Conservation (phyloP, 805 yeast genomes). For the Cyberlindnera saturnus region DNA sequence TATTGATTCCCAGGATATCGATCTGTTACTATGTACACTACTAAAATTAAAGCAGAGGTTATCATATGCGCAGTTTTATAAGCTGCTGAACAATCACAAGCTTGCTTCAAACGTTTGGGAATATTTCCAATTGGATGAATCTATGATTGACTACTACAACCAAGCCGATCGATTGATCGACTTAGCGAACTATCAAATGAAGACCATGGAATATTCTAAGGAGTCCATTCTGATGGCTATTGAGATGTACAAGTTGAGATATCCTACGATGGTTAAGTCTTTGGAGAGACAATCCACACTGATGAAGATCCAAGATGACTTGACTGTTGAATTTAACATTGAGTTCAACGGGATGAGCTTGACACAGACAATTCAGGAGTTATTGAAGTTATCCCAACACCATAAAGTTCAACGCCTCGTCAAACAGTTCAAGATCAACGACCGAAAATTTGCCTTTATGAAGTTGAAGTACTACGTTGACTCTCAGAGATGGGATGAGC, state of each 20-base stretch:
- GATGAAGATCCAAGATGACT: constrained; percentile 36
- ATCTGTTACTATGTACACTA: constrained; percentile 53
- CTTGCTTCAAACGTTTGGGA: constrained; percentile 31
- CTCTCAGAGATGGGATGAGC: constrained; percentile 44
- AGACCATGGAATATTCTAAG: constrained; percentile 10
- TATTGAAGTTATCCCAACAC: constrained; percentile 44
- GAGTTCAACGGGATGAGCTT: constrained; percentile 38
- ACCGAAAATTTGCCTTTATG: constrained; percentile 49
- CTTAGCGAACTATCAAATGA: constrained; percentile 36
- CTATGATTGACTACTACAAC: constrained; percentile 49
- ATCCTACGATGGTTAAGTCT: constrained; percentile 31
- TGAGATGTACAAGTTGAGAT: constrained; percentile 24
- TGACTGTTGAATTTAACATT: constrained; percentile 35
- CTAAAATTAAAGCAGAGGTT: constrained; percentile 45
- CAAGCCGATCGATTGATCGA: constrained; percentile 57
- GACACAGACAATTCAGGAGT: constrained; percentile 39
- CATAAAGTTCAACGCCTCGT: constrained; percentile 41
- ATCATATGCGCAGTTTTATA: constrained; percentile 63
- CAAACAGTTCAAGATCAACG: constrained; percentile 50
- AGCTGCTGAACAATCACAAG: constrained; percentile 45
- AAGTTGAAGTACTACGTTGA: constrained; percentile 43
- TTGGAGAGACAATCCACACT: constrained; percentile 41
- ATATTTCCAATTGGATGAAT: constrained; percentile 29
- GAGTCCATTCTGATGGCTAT: constrained; percentile 18
- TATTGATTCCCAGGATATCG: constrained; percentile 34